Percentiles rank a stretch among this genome's conserved stretches.
These are phyloP conservation scores for Psophocarpus tetragonolobus DNA, from an alignment of 306 rosid genomes.

Conservation along the genomic window DNA sequence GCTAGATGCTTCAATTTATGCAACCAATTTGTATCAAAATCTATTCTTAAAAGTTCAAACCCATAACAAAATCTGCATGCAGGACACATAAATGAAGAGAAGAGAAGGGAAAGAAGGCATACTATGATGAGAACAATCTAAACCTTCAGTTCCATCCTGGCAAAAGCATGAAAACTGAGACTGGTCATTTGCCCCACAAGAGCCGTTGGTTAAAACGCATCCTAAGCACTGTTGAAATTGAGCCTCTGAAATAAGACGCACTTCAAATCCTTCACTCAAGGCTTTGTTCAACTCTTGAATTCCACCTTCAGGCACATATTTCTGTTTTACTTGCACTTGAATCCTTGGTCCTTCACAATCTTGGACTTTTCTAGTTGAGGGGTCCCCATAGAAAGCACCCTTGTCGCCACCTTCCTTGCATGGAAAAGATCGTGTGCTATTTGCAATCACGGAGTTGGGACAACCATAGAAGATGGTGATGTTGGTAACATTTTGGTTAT, in stretches of 20 bases:
- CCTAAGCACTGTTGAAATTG: neutral
- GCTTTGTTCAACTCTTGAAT: neutral
- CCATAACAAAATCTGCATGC: neutral
- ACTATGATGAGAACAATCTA: slow-evolving; percentile 34
- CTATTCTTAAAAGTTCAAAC: neutral
- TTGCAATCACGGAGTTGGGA: neutral
- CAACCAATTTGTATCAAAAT: neutral
- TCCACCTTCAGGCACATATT: neutral
- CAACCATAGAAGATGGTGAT: slow-evolving; percentile 41
- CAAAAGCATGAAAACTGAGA: slow-evolving; percentile 42
- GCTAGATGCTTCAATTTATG: neutral
- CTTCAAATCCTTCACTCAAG: slow-evolving; percentile 39
- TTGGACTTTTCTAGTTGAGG: neutral
- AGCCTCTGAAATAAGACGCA: slow-evolving; percentile 4
- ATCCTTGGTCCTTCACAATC: slow-evolving; percentile 14
- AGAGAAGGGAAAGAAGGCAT: slow-evolving; percentile 21
- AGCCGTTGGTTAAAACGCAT: slow-evolving; percentile 26
- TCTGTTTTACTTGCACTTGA: slow-evolving; percentile 24
- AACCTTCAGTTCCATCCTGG: slow-evolving; percentile 30
- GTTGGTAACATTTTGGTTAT: slow-evolving; percentile 11
- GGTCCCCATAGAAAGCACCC: slow-evolving; percentile 28
- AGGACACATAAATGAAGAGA: neutral
- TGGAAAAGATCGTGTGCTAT: neutral
- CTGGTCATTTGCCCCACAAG: slow-evolving; percentile 32
- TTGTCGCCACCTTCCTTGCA: slow-evolving; percentile 25